Percentiles rank a stretch among this genome's conserved stretches.
Evolutionary conservation across 306 rosid genomes (phyloP).

Genomic region (Vicia sativa): DNA sequence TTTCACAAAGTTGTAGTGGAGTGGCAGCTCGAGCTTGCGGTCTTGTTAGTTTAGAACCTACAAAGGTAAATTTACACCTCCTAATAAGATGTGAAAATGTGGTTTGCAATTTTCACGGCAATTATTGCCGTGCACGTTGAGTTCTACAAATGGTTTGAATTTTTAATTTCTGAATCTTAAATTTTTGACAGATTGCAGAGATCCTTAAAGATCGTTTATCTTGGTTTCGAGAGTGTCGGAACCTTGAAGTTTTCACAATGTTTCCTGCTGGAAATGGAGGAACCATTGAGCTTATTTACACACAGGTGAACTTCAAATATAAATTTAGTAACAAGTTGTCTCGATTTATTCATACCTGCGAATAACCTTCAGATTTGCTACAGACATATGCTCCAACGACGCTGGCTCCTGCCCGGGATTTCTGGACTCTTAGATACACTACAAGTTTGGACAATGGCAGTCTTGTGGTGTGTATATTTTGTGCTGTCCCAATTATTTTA

Average conservation of each 20-base stretch:
- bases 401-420: conserved; percentile 96
- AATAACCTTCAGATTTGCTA: conserved; percentile 24
- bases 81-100: conserved; percentile 5
- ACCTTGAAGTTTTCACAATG: conserved; percentile 91
- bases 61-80: conserved; percentile 56
- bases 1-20: conserved; percentile 95
- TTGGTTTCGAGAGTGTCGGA: conserved; percentile 99
- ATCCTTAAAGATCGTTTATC: conserved; percentile 98
- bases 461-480: conserved; percentile 72
- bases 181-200: conserved; percentile 79
- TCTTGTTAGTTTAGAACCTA: conserved; percentile 93
- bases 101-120: conserved; percentile 1
- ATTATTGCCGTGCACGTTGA: conserved; percentile 19
- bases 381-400: conserved; percentile 95
- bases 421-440: conserved; percentile 98
- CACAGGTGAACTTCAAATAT: conserved; percentile 61
- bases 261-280: conserved; percentile 96
- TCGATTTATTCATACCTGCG: not conserved
- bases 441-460: conserved; percentile 84
- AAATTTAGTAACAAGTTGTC: not conserved
- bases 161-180: not conserved
- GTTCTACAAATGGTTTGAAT: conserved; percentile 8
- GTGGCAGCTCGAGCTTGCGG: conserved; percentile 99
- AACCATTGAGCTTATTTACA: conserved; percentile 87
- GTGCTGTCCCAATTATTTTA: not conserved